Conservation (phyloP, 108 stramenopile species). For the Aurantiochytrium sp. region DNA sequence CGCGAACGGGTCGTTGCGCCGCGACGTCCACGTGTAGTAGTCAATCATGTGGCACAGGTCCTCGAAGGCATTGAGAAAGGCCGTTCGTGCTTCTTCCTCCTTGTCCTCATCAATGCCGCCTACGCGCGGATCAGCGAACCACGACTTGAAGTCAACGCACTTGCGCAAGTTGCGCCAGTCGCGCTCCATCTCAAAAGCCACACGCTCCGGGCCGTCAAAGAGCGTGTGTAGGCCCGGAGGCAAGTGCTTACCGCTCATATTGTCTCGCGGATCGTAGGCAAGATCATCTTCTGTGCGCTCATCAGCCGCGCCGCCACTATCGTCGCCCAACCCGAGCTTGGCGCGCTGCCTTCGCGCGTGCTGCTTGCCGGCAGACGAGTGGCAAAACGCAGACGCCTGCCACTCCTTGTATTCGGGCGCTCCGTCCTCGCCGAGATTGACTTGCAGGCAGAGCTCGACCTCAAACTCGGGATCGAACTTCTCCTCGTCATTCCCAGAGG, state of each 20-base stretch:
- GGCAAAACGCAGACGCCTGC: background rate
- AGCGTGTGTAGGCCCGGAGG: background rate
- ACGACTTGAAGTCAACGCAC: background rate
- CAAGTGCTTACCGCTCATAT: background rate
- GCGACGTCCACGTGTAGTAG: background rate
- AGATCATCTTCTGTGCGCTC: background rate
- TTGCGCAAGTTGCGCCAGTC: background rate
- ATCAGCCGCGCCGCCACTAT: background rate
- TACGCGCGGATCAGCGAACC: background rate
- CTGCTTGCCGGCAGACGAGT: background rate
- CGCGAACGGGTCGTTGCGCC: background rate
- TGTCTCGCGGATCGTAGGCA: background rate
- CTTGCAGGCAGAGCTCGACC: background rate
- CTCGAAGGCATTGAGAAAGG: background rate
- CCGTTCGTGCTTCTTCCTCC: background rate
- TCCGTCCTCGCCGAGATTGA: background rate
- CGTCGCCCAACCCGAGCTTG: background rate
- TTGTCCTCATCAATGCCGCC: background rate
- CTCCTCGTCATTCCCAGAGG: background rate
- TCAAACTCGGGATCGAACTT: background rate
- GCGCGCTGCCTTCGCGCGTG: background rate
- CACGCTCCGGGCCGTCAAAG: background rate
- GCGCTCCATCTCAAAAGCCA: background rate
- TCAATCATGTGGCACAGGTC: background rate
- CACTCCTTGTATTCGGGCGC: background rate